Conservation (phyloP, 495 filamentous ascomycete genomes). For the Ascobolus immersus region DNA sequence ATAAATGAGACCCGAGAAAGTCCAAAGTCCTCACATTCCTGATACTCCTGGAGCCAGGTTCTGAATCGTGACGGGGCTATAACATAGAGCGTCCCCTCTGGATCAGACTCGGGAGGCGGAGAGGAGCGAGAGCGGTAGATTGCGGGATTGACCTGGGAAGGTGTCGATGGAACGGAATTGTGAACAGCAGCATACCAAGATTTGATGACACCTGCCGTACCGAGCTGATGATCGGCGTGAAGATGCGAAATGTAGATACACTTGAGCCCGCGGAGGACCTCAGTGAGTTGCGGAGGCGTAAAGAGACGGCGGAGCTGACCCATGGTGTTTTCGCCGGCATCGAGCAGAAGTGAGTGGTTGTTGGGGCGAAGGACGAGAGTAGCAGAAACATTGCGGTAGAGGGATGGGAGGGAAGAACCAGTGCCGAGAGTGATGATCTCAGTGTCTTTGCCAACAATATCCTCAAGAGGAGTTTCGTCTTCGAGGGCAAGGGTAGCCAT, state of each 20-base stretch:
- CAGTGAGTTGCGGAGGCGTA: slow-evolving; percentile 30
- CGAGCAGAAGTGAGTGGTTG: slow-evolving; percentile 59
- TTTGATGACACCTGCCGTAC: slow-evolving; percentile 47
- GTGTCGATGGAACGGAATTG: slow-evolving; percentile 5
- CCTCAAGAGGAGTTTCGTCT: no score
- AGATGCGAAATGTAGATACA: slow-evolving; percentile 84
- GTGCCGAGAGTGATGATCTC: slow-evolving; percentile 77
- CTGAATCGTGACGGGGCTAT: slow-evolving; percentile 23
- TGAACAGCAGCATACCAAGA: slow-evolving; percentile 42
- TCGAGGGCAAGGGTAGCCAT: no score
- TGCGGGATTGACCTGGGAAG: no score
- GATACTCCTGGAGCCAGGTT: slow-evolving; percentile 51
- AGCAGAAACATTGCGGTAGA: slow-evolving; percentile 67
- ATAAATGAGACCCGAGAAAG: slow-evolving; percentile 23
- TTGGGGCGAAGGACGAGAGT: slow-evolving; percentile 67
- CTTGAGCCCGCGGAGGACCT: slow-evolving; percentile 50
- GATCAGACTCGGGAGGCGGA: no score
- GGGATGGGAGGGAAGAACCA: slow-evolving; percentile 65
- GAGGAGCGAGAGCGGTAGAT: no score
- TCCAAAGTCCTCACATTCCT: slow-evolving; percentile 50
- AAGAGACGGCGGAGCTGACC: slow-evolving; percentile 69
- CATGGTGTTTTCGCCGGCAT: slow-evolving; percentile 78
- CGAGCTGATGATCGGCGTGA: slow-evolving; percentile 91
- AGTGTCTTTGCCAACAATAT: slow-evolving; percentile 41
- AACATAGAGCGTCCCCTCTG: slow-evolving; percentile 7